Conservation (phyloP, 2,329 filamentous ascomycete species). For the Aaosphaeria pasadenensis region DNA sequence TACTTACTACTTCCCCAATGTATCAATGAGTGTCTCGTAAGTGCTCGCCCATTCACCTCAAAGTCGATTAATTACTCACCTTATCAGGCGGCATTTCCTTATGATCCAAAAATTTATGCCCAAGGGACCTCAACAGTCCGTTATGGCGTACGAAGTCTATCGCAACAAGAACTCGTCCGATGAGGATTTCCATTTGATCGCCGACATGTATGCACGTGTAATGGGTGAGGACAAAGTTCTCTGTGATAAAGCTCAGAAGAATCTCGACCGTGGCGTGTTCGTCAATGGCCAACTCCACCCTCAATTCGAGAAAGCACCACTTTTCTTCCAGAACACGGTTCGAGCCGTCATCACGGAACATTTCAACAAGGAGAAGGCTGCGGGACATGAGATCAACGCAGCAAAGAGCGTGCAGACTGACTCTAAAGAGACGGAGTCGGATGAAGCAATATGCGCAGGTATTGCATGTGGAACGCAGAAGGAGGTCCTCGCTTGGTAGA, state of each 20-base stretch:
- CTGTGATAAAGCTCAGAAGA: constrained; percentile 58
- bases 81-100: constrained; percentile 50
- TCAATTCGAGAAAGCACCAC: constrained; percentile 56
- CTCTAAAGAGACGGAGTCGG: constrained; percentile 16
- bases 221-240: constrained; percentile 65
- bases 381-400: constrained; percentile 52
- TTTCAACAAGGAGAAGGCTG: constrained; percentile 45
- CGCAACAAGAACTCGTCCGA: constrained; percentile 59
- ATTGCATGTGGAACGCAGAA: constrained; percentile 13
- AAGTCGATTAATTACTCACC: neutral
- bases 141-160: constrained; percentile 63
- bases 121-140: constrained; percentile 47
- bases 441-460: constrained; percentile 24
- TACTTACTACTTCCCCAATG: constrained; percentile 29
- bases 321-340: constrained; percentile 55
- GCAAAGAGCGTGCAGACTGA: constrained; percentile 36
- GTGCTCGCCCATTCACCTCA: neutral
- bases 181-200: constrained; percentile 56
- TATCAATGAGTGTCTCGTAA: constrained; percentile 29
- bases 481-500: constrained; percentile 3
- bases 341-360: constrained; percentile 51
- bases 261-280: constrained; percentile 61
- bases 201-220: constrained; percentile 60
- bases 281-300: constrained; percentile 63
- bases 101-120: constrained; percentile 63